Conservation (phyloP, 2,329 filamentous ascomycete genomes). For the Fusarium circinatum region DNA sequence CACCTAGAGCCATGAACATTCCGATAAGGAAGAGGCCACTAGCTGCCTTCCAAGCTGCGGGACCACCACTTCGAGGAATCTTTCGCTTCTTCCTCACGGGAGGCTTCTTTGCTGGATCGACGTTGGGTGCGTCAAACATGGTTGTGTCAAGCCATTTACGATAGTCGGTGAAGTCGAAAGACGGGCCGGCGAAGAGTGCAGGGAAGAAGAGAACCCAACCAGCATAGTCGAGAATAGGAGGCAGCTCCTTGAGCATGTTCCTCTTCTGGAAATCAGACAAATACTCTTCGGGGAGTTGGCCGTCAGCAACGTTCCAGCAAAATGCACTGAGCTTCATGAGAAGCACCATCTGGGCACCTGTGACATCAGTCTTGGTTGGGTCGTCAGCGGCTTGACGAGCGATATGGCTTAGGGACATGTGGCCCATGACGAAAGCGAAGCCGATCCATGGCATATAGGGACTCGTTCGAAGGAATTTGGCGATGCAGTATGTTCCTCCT, state of each 20-base stretch:
- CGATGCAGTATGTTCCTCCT: slow-evolving; percentile 82
- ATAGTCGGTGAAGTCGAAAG: slow-evolving; percentile 96
- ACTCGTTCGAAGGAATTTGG: slow-evolving; percentile 79
- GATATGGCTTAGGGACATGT: slow-evolving; percentile 93
- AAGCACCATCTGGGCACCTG: slow-evolving; percentile 96
- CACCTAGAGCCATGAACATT: slow-evolving; percentile 77
- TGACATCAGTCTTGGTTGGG: slow-evolving; percentile 82
- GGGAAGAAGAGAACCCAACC: slow-evolving; percentile 98
- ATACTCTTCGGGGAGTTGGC: slow-evolving; percentile 78
- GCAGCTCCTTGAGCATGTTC: slow-evolving; percentile 79
- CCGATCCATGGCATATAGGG: slow-evolving; percentile 98
- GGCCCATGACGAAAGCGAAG: slow-evolving; percentile 93
- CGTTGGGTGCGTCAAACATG: slow-evolving; percentile 87
- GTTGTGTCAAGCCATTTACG: slow-evolving; percentile 90
- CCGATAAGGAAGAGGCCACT: slow-evolving; percentile 83
- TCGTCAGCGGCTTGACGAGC: slow-evolving; percentile 77
- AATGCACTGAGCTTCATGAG: slow-evolving; percentile 98
- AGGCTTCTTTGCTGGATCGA: slow-evolving; percentile 87
- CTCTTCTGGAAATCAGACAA: slow-evolving; percentile 90
- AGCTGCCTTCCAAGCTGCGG: slow-evolving; percentile 80
- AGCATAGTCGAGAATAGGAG: slow-evolving; percentile 80
- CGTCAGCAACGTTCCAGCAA: slow-evolving; percentile 98
- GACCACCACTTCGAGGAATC: slow-evolving; percentile 90
- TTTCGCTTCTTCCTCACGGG: slow-evolving; percentile 88
- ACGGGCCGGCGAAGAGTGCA: slow-evolving; percentile 85